A percentile compares a stretch with the other conserved stretches of the same genome.
Conservation (phyloP, 2,329 filamentous ascomycete species). For the Alternaria sp. region DNA sequence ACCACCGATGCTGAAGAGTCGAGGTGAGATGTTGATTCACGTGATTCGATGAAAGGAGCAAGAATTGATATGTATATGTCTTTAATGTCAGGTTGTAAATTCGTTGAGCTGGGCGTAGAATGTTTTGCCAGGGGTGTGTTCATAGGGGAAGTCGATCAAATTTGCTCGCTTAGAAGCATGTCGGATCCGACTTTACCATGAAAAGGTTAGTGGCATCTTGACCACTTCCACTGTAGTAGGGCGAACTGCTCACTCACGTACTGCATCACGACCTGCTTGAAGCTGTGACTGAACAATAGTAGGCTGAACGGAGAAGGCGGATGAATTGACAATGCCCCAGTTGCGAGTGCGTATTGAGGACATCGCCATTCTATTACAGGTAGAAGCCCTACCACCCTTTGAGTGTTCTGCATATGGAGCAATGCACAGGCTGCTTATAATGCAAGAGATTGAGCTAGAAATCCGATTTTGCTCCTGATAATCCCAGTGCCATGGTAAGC, state of each 20-base stretch:
- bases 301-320: not conserved
- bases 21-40: not conserved
- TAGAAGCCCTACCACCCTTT: too few species aligned
- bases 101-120: too few species aligned
- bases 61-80: too few species aligned
- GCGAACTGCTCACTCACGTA: not conserved
- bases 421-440: not conserved
- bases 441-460: not conserved
- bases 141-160: not conserved
- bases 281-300: not conserved
- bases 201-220: not conserved
- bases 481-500: too few species aligned
- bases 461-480: not conserved
- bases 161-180: conserved; percentile 8
- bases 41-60: conserved; percentile 1
- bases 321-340: not conserved
- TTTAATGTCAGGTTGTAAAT: too few species aligned
- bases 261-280: not conserved
- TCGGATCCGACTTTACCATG: not conserved
- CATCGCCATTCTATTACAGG: too few species aligned
- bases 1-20: conserved; percentile 16
- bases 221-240: not conserved
- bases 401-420: not conserved
- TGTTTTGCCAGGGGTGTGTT: not conserved
- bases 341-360: not conserved